Conservation (phyloP, 257 asterid species). For the Solanum clarkiae region DNA sequence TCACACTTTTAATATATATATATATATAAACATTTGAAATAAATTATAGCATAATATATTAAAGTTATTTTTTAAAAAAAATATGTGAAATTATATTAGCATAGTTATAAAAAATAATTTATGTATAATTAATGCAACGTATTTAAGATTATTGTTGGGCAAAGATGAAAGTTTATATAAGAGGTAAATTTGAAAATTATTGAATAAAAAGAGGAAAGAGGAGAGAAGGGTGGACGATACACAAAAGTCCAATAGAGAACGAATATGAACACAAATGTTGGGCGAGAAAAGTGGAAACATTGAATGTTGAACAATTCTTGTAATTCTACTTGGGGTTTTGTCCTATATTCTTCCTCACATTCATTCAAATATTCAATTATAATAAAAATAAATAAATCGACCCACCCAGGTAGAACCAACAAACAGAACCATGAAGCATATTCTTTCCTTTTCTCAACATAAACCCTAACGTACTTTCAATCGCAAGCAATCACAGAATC, state of each 20-base stretch:
- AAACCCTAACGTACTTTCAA: conserved; percentile 17
- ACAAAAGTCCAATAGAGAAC: neutral
- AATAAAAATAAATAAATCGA: neutral
- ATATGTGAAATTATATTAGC: too few species aligned
- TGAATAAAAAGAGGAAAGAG: neutral
- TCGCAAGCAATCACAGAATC: neutral
- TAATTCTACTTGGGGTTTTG: neutral
- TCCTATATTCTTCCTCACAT: neutral
- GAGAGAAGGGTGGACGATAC: neutral
- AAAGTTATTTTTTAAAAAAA: too few species aligned
- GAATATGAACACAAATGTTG: conserved; percentile 28
- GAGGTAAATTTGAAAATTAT: too few species aligned
- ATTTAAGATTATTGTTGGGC: too few species aligned
- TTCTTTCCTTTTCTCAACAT: conserved; percentile 22
- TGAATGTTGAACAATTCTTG: neutral
- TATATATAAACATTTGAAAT: too few species aligned
- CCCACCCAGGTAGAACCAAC: neutral
- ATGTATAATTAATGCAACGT: too few species aligned
- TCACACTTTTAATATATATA: too few species aligned
- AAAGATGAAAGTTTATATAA: too few species aligned
- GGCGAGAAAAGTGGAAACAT: neutral
- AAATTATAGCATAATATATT: too few species aligned
- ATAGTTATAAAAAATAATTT: too few species aligned
- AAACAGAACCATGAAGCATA: conserved; percentile 18
- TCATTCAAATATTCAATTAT: neutral